Conservation (phyloP, 768 basidiomycete genomes). For the Hortiboletus flavorubellus region DNA sequence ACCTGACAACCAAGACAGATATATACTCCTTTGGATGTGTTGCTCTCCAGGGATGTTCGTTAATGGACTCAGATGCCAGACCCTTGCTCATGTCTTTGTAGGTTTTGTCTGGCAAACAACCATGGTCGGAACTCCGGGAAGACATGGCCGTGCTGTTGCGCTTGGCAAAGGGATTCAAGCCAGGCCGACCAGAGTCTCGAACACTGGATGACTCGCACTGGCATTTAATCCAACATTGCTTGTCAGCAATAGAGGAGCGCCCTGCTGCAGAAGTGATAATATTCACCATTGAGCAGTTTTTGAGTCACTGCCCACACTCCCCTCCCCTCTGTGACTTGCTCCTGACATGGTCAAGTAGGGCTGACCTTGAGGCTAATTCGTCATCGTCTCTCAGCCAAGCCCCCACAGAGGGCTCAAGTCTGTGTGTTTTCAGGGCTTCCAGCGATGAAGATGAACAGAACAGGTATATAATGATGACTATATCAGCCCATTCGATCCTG, state of each 20-base stretch:
- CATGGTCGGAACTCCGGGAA: slow-evolving; percentile 7
- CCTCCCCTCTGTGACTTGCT: neutral
- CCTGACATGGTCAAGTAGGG: too few relatives aligned
- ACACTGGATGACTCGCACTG: neutral
- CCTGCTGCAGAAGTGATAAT: neutral
- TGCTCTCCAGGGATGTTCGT: slow-evolving; percentile 16
- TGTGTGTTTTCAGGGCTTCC: too few relatives aligned
- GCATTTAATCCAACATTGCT: slow-evolving; percentile 7
- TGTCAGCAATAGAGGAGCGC: neutral
- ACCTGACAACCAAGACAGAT: slow-evolving; percentile 4
- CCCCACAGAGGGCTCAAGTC: too few relatives aligned
- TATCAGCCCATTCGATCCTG: too few relatives aligned
- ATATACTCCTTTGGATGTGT: slow-evolving; percentile 32
- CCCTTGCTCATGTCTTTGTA: neutral
- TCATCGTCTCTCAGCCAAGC: too few relatives aligned
- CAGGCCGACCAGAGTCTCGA: slow-evolving; percentile 1
- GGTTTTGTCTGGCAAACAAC: slow-evolving; percentile 8
- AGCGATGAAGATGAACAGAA: too few relatives aligned
- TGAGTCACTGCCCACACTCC: neutral
- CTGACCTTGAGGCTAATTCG: too few relatives aligned
- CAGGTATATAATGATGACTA: too few relatives aligned
- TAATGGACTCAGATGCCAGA: slow-evolving; percentile 8
- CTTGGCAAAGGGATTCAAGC: neutral
- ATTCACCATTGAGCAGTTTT: neutral
- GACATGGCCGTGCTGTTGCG: slow-evolving; percentile 4